Evolutionary conservation across 371 early-diverging fungal species (phyloP), one percentile per base, ranked within the genome.

Genomic region (Lichtheimia corymbifera): DNA sequence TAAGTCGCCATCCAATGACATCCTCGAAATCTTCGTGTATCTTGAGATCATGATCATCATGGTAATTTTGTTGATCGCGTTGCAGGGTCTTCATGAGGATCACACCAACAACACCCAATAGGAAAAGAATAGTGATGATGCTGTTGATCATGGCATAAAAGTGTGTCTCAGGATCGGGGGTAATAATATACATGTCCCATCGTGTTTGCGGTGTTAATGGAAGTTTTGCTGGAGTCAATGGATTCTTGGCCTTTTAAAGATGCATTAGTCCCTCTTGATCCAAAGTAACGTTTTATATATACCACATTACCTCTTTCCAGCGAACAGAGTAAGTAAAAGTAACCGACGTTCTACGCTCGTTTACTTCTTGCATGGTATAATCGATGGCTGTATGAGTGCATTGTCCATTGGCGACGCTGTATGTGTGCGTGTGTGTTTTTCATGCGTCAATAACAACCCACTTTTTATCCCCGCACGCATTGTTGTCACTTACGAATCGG

Each of bases 251-350:
- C 35, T 28, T 27, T 35, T 9, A 35, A 35, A 11, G 35, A 35
- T 35, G 5, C 11, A 2, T 9, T 35, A 35, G 35, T 35, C 4
- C 11, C 35, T 22, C 5, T 35, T 4, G 28, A 28, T 28, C 9
- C 35, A 35, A 9, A 35, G 11, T 1, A 35, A 11, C 1, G 2
- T 30, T 1, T 1, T 9, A 35, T 5, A 28, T 35, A 6, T 1
- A 5, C 13, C 18, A 40, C 50, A 9, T 50, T 24, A 68, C 72
- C 59, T 79, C 59, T 55, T 74, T 74, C 80, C 80, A 80, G 63
- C 61, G 66, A 15, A 80, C 76, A 43, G 80, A 73, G 55, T 80
- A 80, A 12, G 77, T 71, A 52, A 70, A 80, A 2, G 69, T 62
- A 2, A 77, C 61, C 11, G 64, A 63, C 5, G 61, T 64, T 45